phyloP scores from a whole-genome alignment of 371 early-diverging fungal species.

The Mortierella sp. region DNA sequence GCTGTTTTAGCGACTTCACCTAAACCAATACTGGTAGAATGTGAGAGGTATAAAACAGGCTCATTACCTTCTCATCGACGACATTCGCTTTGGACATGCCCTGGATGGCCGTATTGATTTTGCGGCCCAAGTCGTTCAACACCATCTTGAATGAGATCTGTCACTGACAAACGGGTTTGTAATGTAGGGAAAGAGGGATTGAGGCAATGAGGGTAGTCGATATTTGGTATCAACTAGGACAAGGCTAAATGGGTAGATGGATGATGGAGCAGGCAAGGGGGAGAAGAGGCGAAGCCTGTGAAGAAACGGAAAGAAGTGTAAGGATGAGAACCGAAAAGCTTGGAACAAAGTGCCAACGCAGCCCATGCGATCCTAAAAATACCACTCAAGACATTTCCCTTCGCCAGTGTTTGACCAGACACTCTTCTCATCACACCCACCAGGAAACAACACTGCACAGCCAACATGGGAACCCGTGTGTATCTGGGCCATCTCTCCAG shows the following conservation, averaged over 20 bases:
- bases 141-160: conserved; percentile 68
- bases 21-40: background rate
- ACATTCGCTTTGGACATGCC: conserved; percentile 85
- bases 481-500: conserved; percentile 79
- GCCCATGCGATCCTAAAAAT: conserved; percentile 4
- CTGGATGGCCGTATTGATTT: conserved; percentile 86
- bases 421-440: conserved; percentile 9
- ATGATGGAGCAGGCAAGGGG: background rate
- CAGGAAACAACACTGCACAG: background rate
- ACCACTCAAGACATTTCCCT: background rate
- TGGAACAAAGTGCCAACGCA: background rate
- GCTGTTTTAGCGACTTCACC: background rate
- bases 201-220: background rate
- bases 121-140: conserved; percentile 91
- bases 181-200: background rate
- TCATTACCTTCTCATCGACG: conserved; percentile 85
- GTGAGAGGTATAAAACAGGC: background rate
- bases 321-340: conserved; percentile 1
- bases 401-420: background rate
- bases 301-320: background rate
- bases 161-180: background rate
- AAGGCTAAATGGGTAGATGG: background rate
- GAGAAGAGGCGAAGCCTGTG: background rate
- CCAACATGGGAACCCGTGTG: conserved; percentile 68
- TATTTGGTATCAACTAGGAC: background rate